A percentile compares a stretch with the other conserved stretches of the same genome.
phyloP scores from a whole-genome alignment of 495 filamentous ascomycete genomes.

The Trichocladium antarcticum region DNA sequence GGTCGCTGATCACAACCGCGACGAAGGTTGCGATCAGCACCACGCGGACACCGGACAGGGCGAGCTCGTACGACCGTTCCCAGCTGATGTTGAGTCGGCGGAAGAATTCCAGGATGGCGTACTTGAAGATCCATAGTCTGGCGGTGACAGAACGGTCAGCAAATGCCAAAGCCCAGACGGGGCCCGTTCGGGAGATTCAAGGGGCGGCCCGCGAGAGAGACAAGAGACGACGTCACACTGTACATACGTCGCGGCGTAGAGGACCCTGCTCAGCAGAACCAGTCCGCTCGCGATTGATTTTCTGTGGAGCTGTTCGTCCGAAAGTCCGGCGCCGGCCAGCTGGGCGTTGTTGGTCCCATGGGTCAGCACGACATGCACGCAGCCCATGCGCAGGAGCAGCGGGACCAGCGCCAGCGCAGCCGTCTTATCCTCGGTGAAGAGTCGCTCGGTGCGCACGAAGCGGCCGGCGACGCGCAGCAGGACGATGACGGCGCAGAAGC shows the following conservation, averaged over 20 bases:
- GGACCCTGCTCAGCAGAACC: constrained; percentile 53
- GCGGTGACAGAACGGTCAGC: not conserved
- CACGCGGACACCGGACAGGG: constrained; percentile 57
- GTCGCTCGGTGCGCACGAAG: constrained; percentile 64
- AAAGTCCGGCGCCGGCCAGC: constrained; percentile 32
- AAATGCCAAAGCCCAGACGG: not conserved
- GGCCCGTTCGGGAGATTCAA: not conserved
- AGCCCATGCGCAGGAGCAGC: constrained; percentile 67
- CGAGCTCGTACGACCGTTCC: constrained; percentile 56
- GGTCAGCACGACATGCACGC: constrained; percentile 72
- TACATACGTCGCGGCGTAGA: constrained; percentile 62
- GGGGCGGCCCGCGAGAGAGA: not conserved
- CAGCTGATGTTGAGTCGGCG: constrained; percentile 64
- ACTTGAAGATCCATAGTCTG: constrained; percentile 87
- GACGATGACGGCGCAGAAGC: constrained; percentile 72
- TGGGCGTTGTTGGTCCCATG: constrained; percentile 81
- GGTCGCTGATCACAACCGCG: constrained; percentile 65
- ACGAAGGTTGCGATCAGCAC: constrained; percentile 67
- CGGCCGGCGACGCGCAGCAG: constrained; percentile 63
- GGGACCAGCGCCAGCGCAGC: constrained; percentile 74
- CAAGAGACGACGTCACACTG: constrained; percentile 17
- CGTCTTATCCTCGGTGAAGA: constrained; percentile 80
- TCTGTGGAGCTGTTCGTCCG: constrained; percentile 36
- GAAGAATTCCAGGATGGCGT: constrained; percentile 83
- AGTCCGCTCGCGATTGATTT: constrained; percentile 51